Percentiles rank a stretch among this genome's conserved stretches.
phyloP scores from a whole-genome alignment of 495 filamentous ascomycete genomes.

The Ramalina intermedia region DNA sequence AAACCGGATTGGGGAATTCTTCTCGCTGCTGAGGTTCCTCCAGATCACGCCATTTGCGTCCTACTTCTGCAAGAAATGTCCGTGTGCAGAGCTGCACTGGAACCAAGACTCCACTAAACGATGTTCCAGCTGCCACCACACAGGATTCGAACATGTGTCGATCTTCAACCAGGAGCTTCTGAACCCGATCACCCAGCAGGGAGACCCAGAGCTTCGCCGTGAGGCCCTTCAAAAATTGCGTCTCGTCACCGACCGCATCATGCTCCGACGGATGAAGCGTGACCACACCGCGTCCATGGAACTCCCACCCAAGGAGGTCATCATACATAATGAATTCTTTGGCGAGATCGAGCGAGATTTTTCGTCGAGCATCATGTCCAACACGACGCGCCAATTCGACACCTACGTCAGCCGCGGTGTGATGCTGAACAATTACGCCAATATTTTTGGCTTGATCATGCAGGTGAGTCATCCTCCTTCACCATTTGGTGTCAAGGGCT shows the following conservation, averaged over 20 bases:
- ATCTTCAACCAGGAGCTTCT: slow-evolving; percentile 93
- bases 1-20: slow-evolving; percentile 93
- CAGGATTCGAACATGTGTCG: slow-evolving; percentile 74
- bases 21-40: slow-evolving; percentile 83
- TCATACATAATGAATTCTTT: slow-evolving; percentile 86
- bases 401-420: slow-evolving; percentile 92
- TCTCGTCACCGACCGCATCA: slow-evolving; percentile 74
- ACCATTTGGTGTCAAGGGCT: neutral
- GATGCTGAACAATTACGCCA: slow-evolving; percentile 92
- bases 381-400: slow-evolving; percentile 72
- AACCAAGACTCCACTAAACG: slow-evolving; percentile 47
- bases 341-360: slow-evolving; percentile 91
- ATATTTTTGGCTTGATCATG: slow-evolving; percentile 40
- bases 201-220: slow-evolving; percentile 36
- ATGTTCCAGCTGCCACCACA: slow-evolving; percentile 51
- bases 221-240: slow-evolving; percentile 68
- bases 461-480: slow-evolving; percentile 1
- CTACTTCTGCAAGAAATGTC: slow-evolving; percentile 80
- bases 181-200: slow-evolving; percentile 55
- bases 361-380: slow-evolving; percentile 88
- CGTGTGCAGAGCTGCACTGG: slow-evolving; percentile 76
- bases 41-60: slow-evolving; percentile 75
- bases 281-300: slow-evolving; percentile 90
- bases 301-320: slow-evolving; percentile 83
- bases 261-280: slow-evolving; percentile 84